These are phyloP conservation scores for Podospora tetraspora DNA, from an alignment of 495 filamentous ascomycete genomes.

Conservation along the genomic window DNA sequence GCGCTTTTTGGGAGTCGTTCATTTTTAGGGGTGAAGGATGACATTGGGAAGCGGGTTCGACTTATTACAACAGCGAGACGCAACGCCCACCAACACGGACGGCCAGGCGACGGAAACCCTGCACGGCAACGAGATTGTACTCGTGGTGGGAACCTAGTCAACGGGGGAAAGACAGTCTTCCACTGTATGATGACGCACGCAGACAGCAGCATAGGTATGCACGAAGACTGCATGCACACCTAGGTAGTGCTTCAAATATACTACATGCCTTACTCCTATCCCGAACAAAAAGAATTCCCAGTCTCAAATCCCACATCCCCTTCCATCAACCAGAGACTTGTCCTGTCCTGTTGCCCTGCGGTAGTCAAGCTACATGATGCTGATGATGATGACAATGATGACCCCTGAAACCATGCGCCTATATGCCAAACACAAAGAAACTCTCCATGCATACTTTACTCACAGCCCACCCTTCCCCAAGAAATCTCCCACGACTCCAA, in stretches of 20 bases:
- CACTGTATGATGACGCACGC: too few relatives aligned
- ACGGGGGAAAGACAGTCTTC: background rate
- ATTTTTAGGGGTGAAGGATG: background rate
- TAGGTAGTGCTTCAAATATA: background rate
- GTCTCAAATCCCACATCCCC: background rate
- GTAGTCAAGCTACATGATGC: background rate
- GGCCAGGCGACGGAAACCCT: too few relatives aligned
- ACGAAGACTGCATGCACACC: too few relatives aligned
- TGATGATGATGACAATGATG: background rate
- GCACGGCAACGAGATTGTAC: too few relatives aligned
- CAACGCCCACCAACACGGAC: too few relatives aligned
- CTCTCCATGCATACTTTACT: constrained; percentile 33
- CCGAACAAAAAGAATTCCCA: background rate
- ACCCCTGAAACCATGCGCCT: background rate
- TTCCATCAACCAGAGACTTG: background rate
- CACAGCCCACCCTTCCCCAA: constrained; percentile 52
- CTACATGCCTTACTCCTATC: background rate
- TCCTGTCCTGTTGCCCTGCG: background rate
- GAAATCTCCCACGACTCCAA: constrained; percentile 64
- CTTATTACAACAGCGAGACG: too few relatives aligned
- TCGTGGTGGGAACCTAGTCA: background rate
- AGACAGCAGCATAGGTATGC: too few relatives aligned
- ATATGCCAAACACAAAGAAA: constrained; percentile 3
- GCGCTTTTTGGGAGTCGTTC: background rate
- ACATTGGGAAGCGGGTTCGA: too few relatives aligned